These are phyloP conservation scores for Russula griseocarnosa DNA, from an alignment of 768 basidiomycete species.

Conservation along the genomic window DNA sequence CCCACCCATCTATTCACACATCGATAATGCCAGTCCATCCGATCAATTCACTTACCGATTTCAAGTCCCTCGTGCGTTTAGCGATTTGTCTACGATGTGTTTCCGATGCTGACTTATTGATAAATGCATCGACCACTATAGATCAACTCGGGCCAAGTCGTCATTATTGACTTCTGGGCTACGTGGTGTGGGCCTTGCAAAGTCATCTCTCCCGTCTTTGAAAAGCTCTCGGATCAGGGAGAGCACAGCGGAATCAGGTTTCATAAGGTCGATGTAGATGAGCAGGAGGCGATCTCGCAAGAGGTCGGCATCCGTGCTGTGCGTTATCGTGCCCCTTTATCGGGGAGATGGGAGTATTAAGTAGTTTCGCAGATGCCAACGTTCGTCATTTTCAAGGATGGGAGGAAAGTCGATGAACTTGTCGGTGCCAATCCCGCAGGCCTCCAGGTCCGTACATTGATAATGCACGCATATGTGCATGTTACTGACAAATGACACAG, in stretches of 20 bases:
- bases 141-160: constrained; percentile 45
- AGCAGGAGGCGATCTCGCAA: constrained; percentile 46
- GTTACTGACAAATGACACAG: neutral
- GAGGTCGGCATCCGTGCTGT: constrained; percentile 63
- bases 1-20: neutral
- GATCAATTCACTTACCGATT: neutral
- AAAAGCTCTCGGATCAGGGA: constrained; percentile 43
- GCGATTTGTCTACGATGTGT: neutral
- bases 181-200: constrained; percentile 74
- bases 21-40: constrained; percentile 6
- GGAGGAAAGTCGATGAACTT: constrained; percentile 37
- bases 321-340: constrained; percentile 31
- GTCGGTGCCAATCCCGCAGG: constrained; percentile 47
- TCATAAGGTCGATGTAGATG: constrained; percentile 75
- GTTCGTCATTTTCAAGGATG: constrained; percentile 39
- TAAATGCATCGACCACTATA: constrained; percentile 28
- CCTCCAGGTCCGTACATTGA: constrained; percentile 39
- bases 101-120: constrained; percentile 8
- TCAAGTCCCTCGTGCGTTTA: constrained; percentile 38
- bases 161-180: constrained; percentile 72
- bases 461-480: neutral
- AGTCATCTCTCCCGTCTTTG: constrained; percentile 61
- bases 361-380: constrained; percentile 41
- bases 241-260: constrained; percentile 44
- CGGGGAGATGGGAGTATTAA: neutral